phyloP scores from a whole-genome alignment of 1,284 basidiomycete species.

The Hymenochaete sp. region DNA sequence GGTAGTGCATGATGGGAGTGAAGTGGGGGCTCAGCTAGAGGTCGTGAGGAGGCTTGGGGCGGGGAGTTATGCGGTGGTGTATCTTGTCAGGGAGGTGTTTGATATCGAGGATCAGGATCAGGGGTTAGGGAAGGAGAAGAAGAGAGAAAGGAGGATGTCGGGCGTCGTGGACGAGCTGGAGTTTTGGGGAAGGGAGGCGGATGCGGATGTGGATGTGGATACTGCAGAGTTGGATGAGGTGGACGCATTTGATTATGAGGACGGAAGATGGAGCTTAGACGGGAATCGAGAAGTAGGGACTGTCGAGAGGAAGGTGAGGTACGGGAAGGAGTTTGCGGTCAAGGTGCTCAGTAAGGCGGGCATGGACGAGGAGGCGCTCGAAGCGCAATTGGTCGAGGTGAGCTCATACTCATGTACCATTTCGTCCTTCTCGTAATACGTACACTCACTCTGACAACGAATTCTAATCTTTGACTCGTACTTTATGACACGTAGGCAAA shows the following conservation, averaged over 20 bases:
- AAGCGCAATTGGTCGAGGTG: constrained; percentile 84
- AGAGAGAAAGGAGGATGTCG: no score
- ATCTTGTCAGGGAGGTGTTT: constrained; percentile 81
- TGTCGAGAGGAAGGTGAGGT: constrained; percentile 24
- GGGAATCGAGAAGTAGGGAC: not conserved
- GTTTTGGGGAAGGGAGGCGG: constrained; percentile 29
- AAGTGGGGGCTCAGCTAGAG: constrained; percentile 63
- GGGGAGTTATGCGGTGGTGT: constrained; percentile 89
- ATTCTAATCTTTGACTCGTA: not conserved
- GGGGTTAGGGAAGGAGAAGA: no score
- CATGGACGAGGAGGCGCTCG: constrained; percentile 78
- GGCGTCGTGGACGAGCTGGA: no score
- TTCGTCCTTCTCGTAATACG: constrained; percentile 10
- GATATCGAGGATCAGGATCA: constrained; percentile 43
- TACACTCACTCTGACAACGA: not conserved
- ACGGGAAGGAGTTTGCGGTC: constrained; percentile 87
- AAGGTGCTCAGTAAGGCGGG: constrained; percentile 94
- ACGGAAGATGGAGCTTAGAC: constrained; percentile 2
- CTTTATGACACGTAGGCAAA: constrained; percentile 49
- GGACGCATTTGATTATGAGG: not conserved
- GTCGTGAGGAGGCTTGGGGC: constrained; percentile 80
- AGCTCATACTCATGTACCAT: constrained; percentile 17
- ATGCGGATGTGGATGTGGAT: constrained; percentile 23
- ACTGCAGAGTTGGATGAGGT: constrained; percentile 3
- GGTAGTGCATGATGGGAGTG: constrained; percentile 32